These are phyloP conservation scores for Scenedesmus sp. DNA, from an alignment of 163 green algal genomes.

Conservation along the genomic window DNA sequence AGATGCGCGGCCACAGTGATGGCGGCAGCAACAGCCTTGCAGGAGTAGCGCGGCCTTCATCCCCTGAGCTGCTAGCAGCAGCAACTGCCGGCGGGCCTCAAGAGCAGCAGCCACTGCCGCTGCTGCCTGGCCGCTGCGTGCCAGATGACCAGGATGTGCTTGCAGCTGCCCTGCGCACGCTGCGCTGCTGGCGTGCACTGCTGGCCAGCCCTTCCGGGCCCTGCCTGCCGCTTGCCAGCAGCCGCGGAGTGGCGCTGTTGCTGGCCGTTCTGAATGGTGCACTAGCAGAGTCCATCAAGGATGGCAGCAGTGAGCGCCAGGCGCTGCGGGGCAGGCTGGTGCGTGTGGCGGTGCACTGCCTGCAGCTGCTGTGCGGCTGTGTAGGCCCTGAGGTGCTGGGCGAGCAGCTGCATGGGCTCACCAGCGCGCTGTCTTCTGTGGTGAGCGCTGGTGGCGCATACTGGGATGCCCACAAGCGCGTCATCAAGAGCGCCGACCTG, in stretches of 20 bases:
- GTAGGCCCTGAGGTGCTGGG: constrained; percentile 12
- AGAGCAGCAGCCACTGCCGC: neutral
- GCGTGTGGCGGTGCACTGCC: constrained; percentile 44
- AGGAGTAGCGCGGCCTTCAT: neutral
- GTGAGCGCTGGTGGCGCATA: constrained; percentile 20
- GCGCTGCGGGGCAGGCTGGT: constrained; percentile 22
- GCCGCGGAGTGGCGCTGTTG: constrained; percentile 4
- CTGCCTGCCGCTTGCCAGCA: neutral
- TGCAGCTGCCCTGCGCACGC: constrained; percentile 14
- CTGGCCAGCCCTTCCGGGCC: neutral
- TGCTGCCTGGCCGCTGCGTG: constrained; percentile 42
- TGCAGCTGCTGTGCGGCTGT: constrained; percentile 49
- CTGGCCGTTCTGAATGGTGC: constrained; percentile 28
- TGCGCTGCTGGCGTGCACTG: constrained; percentile 45
- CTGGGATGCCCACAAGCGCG: constrained; percentile 42
- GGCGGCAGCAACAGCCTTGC: constrained; percentile 10
- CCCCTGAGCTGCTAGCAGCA: neutral
- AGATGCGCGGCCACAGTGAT: constrained; percentile 21
- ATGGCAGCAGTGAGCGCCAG: constrained; percentile 45
- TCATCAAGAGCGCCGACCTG: constrained; percentile 43
- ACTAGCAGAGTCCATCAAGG: constrained; percentile 30
- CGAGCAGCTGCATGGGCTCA: constrained; percentile 23
- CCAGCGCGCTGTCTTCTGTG: constrained; percentile 6
- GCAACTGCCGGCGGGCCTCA: neutral
- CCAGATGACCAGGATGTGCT: constrained; percentile 25